phyloP scores from a whole-genome alignment of 2,329 filamentous ascomycete species.

The Aspergillus sp. region DNA sequence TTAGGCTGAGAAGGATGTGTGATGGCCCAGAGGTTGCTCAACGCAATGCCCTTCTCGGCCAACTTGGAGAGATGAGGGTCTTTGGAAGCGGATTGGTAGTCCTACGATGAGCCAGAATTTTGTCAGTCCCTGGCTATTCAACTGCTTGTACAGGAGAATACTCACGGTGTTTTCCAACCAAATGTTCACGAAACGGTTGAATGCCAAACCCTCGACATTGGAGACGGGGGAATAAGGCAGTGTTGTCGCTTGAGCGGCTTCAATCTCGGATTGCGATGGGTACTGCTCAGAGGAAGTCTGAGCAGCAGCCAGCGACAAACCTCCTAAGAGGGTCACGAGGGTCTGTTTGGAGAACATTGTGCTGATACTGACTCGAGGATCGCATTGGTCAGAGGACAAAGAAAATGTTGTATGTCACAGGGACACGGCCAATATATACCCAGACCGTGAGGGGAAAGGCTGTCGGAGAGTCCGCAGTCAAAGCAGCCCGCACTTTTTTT shows the following conservation, averaged over 20 bases:
- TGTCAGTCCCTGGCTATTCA: not conserved
- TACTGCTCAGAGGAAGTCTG: slow-evolving; percentile 20
- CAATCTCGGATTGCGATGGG: slow-evolving; percentile 21
- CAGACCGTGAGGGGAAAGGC: too few relatives aligned
- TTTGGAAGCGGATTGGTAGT: slow-evolving; percentile 58
- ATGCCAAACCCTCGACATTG: slow-evolving; percentile 64
- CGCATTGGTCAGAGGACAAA: not conserved
- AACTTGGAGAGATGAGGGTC: slow-evolving; percentile 44
- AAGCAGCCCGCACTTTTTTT: not conserved
- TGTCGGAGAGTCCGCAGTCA: not conserved
- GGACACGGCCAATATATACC: not conserved
- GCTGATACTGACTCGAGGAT: not conserved
- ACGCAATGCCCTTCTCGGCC: slow-evolving; percentile 51
- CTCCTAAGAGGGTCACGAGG: slow-evolving; percentile 17
- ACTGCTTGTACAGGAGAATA: slow-evolving; percentile 1
- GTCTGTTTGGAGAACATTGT: slow-evolving; percentile 15
- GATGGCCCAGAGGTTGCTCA: slow-evolving; percentile 57
- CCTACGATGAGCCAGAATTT: slow-evolving; percentile 15
- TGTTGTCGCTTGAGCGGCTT: slow-evolving; percentile 48
- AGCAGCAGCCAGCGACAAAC: slow-evolving; percentile 12
- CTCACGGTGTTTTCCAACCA: slow-evolving; percentile 72
- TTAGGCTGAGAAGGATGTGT: slow-evolving; percentile 74
- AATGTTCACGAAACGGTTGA: slow-evolving; percentile 67
- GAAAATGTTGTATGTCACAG: not conserved
- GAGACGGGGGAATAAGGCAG: slow-evolving; percentile 57